Evolutionary conservation across 169 alveolate genomes (phyloP), one percentile per base, ranked within the genome.

Genomic region (Besnoitia besnoiti): DNA sequence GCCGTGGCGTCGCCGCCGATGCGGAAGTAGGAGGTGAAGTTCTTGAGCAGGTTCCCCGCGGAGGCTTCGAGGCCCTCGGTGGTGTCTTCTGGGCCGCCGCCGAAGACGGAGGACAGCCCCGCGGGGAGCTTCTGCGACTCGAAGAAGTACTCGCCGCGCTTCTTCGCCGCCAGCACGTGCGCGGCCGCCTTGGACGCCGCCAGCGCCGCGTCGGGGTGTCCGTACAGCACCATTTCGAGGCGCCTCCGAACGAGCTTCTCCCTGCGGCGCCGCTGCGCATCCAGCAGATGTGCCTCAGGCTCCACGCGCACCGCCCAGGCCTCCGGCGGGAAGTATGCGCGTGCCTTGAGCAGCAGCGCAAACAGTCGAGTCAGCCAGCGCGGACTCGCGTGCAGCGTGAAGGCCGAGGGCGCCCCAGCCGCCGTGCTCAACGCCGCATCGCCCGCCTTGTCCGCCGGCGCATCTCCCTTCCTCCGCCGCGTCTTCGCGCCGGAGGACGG

Each of bases 101-200:
- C 82, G n/a, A 73, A 73, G 82, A 73, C 82, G 2, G 82, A 73
- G n/a, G 82, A 16, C 27, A 73, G 82, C 19, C 82, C 82, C 14
- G 82, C 82, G 27, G 82, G 82, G 46, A 73, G 82, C 82, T 73
- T 73, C 46, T 73, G 82, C 39, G 82, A 39, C 82, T 73, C 47
- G 24, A 73, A 37, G 82, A 73, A 73, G 24, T n/a, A 73, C 30
- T 55, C 67, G 12, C 67, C 67, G 67, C 67, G 67, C 67, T 55
- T 55, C 67, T 55, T 55, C 30, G 67, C 67, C 33, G 67, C 67
- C 4, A 1, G 12, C 46, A 73, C 44, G 12, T 73, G 82, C n/a
- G 46, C 47, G 21, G 82, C 82, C 46, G 82, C 82, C 82, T 73
- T 73, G 24, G 47, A 2, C 46, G 82, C 82, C 16, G 82, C 82